Evolutionary conservation across 2,329 filamentous ascomycete species (phyloP).

Genomic region (Neopestalotiopsis sp.): DNA sequence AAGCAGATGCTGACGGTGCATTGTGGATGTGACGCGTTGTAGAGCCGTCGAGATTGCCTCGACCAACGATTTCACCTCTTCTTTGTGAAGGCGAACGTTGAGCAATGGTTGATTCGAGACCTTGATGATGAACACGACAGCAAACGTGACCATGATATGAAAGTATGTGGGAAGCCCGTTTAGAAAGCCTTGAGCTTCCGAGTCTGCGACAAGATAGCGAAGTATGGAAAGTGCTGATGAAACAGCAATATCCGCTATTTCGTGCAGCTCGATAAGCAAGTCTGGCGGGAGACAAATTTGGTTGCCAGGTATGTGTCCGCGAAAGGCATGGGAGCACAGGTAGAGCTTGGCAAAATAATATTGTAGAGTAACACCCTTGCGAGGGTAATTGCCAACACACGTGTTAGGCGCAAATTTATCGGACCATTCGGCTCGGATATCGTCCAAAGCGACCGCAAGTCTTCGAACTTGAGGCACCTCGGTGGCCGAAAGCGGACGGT

Average conservation of each 20-base stretch:
- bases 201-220: conserved; percentile 27
- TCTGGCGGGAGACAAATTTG: conserved; percentile 10
- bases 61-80: conserved; percentile 29
- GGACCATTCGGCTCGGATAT: conserved; percentile 29
- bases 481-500: conserved; percentile 22
- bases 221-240: conserved; percentile 32
- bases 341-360: conserved; percentile 42
- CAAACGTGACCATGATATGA: conserved; percentile 37
- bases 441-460: conserved; percentile 29
- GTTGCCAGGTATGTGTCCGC: conserved; percentile 26
- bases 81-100: conserved; percentile 24
- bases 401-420: conserved; percentile 30
- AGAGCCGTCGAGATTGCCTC: conserved; percentile 19
- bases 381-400: conserved; percentile 39
- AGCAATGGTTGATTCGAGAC: conserved; percentile 25
- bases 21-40: conserved; percentile 17
- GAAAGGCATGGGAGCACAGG: conserved; percentile 38
- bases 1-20: conserved; percentile 29
- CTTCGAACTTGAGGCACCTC: conserved; percentile 27
- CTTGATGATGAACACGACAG: conserved; percentile 34
- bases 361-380: conserved; percentile 38
- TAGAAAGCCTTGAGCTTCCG: conserved; percentile 30
- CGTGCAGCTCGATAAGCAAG: conserved; percentile 27
- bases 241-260: conserved; percentile 33
- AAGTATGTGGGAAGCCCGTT: conserved; percentile 35